Conservation (phyloP, 495 filamentous ascomycete genomes). For the Penicillium canariense region DNA sequence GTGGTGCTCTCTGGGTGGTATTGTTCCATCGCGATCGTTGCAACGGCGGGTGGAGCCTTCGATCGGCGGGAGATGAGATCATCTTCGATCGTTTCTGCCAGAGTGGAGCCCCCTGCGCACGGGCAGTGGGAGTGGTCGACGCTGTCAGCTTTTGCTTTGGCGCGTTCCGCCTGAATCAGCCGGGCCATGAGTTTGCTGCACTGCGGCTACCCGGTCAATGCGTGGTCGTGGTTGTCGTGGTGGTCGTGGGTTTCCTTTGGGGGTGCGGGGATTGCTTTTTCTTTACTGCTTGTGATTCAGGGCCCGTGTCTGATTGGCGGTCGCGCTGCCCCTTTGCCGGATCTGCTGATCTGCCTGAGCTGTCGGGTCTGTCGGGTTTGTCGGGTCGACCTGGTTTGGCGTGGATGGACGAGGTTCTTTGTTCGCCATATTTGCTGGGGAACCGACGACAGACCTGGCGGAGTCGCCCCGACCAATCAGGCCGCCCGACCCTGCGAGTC, state of each 20-base stretch:
- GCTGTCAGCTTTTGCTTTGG: no score
- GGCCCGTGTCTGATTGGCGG: no score
- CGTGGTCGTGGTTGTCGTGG: background rate
- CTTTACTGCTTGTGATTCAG: no score
- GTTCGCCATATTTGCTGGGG: conserved; percentile 13
- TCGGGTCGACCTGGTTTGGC: no score
- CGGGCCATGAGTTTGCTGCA: background rate
- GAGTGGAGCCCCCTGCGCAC: background rate
- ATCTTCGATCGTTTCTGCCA: conserved; percentile 5
- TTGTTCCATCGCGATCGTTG: conserved; percentile 13
- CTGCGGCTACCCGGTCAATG: background rate
- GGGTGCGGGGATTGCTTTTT: background rate
- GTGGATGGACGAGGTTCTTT: no score
- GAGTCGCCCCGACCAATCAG: conserved; percentile 6
- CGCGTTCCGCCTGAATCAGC: background rate
- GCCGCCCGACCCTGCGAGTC: conserved; percentile 21
- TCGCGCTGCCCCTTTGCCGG: no score
- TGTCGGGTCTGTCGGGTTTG: no score
- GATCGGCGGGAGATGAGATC: conserved; percentile 19
- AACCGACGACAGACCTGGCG: background rate
- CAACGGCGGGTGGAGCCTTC: conserved; percentile 12
- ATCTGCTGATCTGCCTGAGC: no score
- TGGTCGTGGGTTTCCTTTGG: background rate
- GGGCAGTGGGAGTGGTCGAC: background rate
- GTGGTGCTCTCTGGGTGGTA: conserved; percentile 8